Evolutionary conservation across 1,284 basidiomycete species (phyloP).

Genomic region (Ceratobasidium sp.): DNA sequence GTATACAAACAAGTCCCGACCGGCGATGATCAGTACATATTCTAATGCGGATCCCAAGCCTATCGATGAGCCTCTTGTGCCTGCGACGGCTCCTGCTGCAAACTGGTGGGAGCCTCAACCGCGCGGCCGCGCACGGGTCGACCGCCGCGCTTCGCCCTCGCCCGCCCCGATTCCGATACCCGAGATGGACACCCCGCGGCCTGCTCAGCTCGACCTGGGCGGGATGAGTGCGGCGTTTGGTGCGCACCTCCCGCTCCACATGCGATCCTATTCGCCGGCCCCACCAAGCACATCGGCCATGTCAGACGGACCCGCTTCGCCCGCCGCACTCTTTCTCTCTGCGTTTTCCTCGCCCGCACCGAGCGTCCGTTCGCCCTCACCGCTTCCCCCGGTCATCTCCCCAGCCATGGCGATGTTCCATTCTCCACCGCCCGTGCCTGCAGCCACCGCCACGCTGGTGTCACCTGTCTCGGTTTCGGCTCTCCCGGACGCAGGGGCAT

Average conservation of each 20-base stretch:
- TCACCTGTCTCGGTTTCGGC: slow-evolving; percentile 27
- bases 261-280: slow-evolving; percentile 36
- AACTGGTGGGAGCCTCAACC: slow-evolving; percentile 42
- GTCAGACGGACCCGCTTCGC: slow-evolving; percentile 61
- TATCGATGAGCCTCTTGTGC: background rate
- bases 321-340: slow-evolving; percentile 83
- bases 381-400: slow-evolving; percentile 25
- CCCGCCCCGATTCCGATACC: slow-evolving; percentile 30
- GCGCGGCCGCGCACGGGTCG: slow-evolving; percentile 15
- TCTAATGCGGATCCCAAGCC: background rate
- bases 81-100: background rate
- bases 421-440: slow-evolving; percentile 28
- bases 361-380: slow-evolving; percentile 43
- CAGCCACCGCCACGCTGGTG: slow-evolving; percentile 30
- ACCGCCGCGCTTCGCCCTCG: slow-evolving; percentile 12
- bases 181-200: slow-evolving; percentile 23
- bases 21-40: slow-evolving; percentile 24
- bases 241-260: slow-evolving; percentile 35
- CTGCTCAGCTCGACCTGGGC: slow-evolving; percentile 7
- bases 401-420: slow-evolving; percentile 47
- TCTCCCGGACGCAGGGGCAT: slow-evolving; percentile 39
- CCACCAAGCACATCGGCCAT: slow-evolving; percentile 27
- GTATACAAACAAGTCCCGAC: slow-evolving; percentile 21
- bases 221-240: background rate
- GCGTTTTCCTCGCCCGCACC: slow-evolving; percentile 64